A percentile compares a stretch with the other conserved stretches of the same genome.
Conservation (phyloP, 2,329 filamentous ascomycete species). For the Penicillium sp. region DNA sequence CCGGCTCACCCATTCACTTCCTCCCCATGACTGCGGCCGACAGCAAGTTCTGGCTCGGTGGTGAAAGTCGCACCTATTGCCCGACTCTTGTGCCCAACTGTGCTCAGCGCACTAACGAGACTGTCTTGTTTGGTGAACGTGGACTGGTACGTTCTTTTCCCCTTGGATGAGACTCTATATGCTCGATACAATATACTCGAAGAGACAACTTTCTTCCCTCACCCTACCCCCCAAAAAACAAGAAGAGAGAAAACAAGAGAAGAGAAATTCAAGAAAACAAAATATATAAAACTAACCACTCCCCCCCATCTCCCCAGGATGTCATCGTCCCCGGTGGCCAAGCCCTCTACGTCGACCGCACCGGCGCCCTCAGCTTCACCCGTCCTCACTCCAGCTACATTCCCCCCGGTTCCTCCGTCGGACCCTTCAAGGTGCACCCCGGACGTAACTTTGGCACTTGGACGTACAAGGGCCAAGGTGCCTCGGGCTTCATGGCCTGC, state of each 20-base stretch:
- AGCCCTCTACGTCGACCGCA: conserved; percentile 50
- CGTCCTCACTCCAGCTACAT: conserved; percentile 48
- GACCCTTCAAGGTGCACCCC: conserved; percentile 43
- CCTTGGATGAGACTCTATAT: too few relatives aligned
- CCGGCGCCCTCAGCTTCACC: conserved; percentile 53
- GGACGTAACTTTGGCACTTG: conserved; percentile 22
- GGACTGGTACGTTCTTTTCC: conserved; percentile 24
- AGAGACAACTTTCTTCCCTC: too few relatives aligned
- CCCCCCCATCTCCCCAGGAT: conserved; percentile 23
- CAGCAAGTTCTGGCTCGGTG: conserved; percentile 46
- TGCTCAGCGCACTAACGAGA: conserved; percentile 40
- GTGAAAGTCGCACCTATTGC: conserved; percentile 44
- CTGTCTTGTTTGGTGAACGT: conserved; percentile 39
- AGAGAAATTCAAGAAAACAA: too few relatives aligned
- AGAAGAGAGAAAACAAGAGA: too few relatives aligned
- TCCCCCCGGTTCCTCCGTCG: conserved; percentile 46
- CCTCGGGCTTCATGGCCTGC: conserved; percentile 40
- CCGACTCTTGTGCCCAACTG: conserved; percentile 37
- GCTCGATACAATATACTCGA: too few relatives aligned
- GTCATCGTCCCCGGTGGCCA: conserved; percentile 59
- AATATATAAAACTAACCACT: too few relatives aligned
- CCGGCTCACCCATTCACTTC: conserved; percentile 45
- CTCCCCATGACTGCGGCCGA: conserved; percentile 42
- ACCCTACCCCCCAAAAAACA: too few relatives aligned
- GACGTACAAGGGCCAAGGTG: conserved; percentile 27